A percentile compares a stretch with the other conserved stretches of the same genome.
These are phyloP conservation scores for Metschnikowia orientalis DNA, from an alignment of 805 yeast species.

Conservation along the genomic window DNA sequence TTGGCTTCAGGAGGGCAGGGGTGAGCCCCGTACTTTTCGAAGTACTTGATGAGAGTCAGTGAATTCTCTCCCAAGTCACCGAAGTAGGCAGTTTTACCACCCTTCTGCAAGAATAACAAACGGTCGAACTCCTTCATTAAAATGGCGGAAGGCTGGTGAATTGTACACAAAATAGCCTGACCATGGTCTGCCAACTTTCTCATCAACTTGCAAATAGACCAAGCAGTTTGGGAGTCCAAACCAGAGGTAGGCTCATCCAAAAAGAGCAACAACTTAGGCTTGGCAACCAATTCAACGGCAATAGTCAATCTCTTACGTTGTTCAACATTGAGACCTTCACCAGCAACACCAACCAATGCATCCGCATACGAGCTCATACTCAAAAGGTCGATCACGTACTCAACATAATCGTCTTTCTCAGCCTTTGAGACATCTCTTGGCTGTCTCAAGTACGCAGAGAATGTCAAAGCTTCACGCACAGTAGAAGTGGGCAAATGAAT, in stretches of 20 bases:
- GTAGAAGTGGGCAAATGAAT: slow-evolving; percentile 64
- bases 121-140: slow-evolving; percentile 66
- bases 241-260: slow-evolving; percentile 76
- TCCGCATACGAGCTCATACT: slow-evolving; percentile 71
- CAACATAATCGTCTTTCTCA: slow-evolving; percentile 67
- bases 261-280: slow-evolving; percentile 57
- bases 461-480: slow-evolving; percentile 69
- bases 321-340: slow-evolving; percentile 44
- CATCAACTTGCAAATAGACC: slow-evolving; percentile 67
- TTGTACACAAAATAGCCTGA: slow-evolving; percentile 71
- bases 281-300: slow-evolving; percentile 70
- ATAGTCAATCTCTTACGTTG: slow-evolving; percentile 40
- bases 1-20: slow-evolving; percentile 40
- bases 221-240: slow-evolving; percentile 63
- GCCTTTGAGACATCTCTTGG: slow-evolving; percentile 49
- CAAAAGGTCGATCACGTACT: slow-evolving; percentile 58
- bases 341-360: slow-evolving; percentile 75
- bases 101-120: slow-evolving; percentile 60
- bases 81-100: slow-evolving; percentile 78
- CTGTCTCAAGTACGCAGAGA: slow-evolving; percentile 71
- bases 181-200: slow-evolving; percentile 66
- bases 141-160: slow-evolving; percentile 74
- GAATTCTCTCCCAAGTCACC: slow-evolving; percentile 75
- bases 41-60: slow-evolving; percentile 53
- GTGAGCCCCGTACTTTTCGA: slow-evolving; percentile 70